These are phyloP conservation scores for Moricandia moricandioides DNA, from an alignment of 345 rosid species.

Conservation along the genomic window DNA sequence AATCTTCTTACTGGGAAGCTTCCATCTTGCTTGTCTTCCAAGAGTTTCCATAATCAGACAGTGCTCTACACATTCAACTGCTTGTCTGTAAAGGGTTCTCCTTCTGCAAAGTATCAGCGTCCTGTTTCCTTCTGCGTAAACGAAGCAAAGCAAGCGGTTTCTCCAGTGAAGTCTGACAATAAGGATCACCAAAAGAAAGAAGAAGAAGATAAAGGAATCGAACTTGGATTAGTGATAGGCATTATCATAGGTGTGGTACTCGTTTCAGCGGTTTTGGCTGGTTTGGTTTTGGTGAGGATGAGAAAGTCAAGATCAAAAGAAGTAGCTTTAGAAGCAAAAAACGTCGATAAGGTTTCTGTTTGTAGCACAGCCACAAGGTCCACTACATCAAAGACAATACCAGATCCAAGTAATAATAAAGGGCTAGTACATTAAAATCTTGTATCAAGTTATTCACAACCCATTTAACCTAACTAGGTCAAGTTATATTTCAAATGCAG, in stretches of 20 bases:
- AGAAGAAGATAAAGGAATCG: constrained; percentile 38
- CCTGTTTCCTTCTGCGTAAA: constrained; percentile 60
- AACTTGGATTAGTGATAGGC: constrained; percentile 56
- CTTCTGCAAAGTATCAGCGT: constrained; percentile 55
- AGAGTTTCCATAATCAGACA: constrained; percentile 43
- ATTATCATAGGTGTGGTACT: constrained; percentile 62
- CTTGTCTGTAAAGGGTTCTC: constrained; percentile 44
- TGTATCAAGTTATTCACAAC: constrained; percentile 12
- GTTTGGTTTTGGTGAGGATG: constrained; percentile 47
- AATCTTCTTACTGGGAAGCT: constrained; percentile 72
- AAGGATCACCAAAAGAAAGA: constrained; percentile 32
- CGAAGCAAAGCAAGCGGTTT: constrained; percentile 70
- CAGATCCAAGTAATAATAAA: constrained; percentile 31
- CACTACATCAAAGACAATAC: constrained; percentile 33
- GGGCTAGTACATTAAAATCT: constrained; percentile 14
- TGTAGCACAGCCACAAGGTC: constrained; percentile 33
- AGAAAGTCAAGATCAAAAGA: constrained; percentile 20
- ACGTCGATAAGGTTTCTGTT: constrained; percentile 30
- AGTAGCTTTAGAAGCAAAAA: constrained; percentile 23
- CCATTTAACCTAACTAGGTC: constrained; percentile 14
- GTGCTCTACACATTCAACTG: constrained; percentile 76
- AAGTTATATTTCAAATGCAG: constrained; percentile 38
- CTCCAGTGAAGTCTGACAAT: constrained; percentile 49
- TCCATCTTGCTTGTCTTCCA: constrained; percentile 54
- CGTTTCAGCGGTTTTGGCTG: constrained; percentile 40